phyloP scores from a whole-genome alignment of 805 yeast species.

The Ogataea methanolica region DNA sequence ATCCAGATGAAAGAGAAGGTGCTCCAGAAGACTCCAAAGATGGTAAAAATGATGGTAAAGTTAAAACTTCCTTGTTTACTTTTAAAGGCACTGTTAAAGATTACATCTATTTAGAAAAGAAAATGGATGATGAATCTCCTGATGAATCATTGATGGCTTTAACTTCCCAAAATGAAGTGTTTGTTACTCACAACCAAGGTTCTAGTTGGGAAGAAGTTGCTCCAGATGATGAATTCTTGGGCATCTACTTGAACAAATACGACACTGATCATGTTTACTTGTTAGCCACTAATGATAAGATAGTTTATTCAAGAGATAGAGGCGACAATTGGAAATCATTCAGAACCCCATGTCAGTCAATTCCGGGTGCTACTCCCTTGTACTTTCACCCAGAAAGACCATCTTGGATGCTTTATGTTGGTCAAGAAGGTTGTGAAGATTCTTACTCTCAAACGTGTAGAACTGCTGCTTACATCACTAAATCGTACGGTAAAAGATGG shows the following conservation, averaged over 20 bases:
- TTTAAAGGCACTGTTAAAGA: conserved; percentile 53
- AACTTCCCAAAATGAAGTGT: conserved; percentile 51
- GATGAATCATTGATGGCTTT: conserved; percentile 64
- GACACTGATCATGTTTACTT: conserved; percentile 50
- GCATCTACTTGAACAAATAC: conserved; percentile 52
- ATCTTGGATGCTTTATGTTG: conserved; percentile 64
- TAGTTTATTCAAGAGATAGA: conserved; percentile 63
- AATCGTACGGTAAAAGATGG: conserved; percentile 67
- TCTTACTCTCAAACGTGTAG: conserved; percentile 44
- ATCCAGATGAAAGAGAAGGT: conserved; percentile 32
- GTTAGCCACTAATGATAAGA: conserved; percentile 41
- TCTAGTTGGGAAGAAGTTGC: conserved; percentile 44
- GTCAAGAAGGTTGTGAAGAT: conserved; percentile 55
- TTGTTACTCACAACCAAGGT: conserved; percentile 71
- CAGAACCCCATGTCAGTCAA: conserved; percentile 50
- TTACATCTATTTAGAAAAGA: conserved; percentile 58
- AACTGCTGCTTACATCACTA: conserved; percentile 54
- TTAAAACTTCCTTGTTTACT: conserved; percentile 38
- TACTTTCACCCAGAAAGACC: conserved; percentile 61
- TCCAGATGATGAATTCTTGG: conserved; percentile 41
- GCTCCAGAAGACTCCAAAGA: conserved; percentile 30
- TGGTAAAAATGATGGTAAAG: conserved; percentile 34
- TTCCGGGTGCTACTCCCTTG: conserved; percentile 38
- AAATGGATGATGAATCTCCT: conserved; percentile 32
- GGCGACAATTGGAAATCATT: conserved; percentile 54